Evolutionary conservation across 176 grass and related monocot genomes (phyloP).

Genomic region (Cenchrus fungigraminus): DNA sequence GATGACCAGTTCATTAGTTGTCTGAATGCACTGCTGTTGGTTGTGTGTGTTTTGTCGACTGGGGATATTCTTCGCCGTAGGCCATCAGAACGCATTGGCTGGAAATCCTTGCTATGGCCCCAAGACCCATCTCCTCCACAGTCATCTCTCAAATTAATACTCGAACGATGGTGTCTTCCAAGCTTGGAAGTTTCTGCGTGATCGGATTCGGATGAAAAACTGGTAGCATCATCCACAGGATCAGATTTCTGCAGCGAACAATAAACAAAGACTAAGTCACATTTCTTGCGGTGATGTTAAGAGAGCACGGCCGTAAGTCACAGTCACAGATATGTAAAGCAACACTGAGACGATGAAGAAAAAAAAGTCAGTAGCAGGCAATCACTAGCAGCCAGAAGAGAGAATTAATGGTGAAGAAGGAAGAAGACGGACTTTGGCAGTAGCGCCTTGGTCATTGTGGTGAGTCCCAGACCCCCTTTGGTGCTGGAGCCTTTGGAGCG

Average conservation of each 20-base stretch:
- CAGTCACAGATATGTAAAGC: background rate
- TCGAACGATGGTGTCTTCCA: background rate
- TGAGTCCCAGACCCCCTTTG: background rate
- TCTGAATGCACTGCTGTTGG: conserved; percentile 1
- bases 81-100: background rate
- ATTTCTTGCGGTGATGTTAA: background rate
- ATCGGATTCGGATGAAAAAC: background rate
- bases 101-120: conserved; percentile 46
- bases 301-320: background rate
- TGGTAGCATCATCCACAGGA: conserved; percentile 10
- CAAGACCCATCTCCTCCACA: conserved; percentile 24
- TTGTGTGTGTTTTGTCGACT: conserved; percentile 14
- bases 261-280: background rate
- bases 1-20: background rate
- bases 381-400: background rate
- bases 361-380: background rate
- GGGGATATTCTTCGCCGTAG: conserved; percentile 6
- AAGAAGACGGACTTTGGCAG: conserved; percentile 13
- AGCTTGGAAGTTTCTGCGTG: conserved; percentile 17
- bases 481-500: conserved; percentile 34
- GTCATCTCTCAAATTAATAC: conserved; percentile 7
- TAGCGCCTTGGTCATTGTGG: background rate
- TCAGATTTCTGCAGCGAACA: conserved; percentile 29
- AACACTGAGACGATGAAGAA: background rate
- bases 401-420: background rate